These are phyloP conservation scores for Podaxis rugospora DNA, from an alignment of 768 basidiomycete genomes.

Conservation along the genomic window DNA sequence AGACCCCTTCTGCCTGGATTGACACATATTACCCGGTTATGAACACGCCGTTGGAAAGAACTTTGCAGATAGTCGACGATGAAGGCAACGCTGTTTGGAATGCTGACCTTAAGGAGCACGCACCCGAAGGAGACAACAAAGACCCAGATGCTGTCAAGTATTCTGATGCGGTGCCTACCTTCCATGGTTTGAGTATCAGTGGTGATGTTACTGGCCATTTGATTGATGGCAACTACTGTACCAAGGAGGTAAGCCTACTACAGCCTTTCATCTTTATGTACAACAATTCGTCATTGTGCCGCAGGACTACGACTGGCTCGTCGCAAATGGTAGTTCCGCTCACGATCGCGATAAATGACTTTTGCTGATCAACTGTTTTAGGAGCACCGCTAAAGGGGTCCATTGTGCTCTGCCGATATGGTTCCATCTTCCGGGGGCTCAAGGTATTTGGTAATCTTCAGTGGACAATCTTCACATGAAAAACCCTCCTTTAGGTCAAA, in stretches of 20 bases:
- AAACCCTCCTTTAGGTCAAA: slow-evolving; percentile 48
- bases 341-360: not conserved
- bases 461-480: not conserved
- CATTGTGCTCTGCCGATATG: slow-evolving; percentile 76
- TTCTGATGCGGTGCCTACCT: slow-evolving; percentile 65
- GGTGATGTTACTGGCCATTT: slow-evolving; percentile 68
- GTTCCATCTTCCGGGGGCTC: slow-evolving; percentile 74
- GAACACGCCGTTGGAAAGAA: slow-evolving; percentile 71
- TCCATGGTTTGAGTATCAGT: slow-evolving; percentile 77
- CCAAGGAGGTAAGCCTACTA: slow-evolving; percentile 40
- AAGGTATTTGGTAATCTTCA: slow-evolving; percentile 44
- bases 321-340: slow-evolving; percentile 23
- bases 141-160: slow-evolving; percentile 75
- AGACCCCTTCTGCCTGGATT: slow-evolving; percentile 69
- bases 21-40: slow-evolving; percentile 87
- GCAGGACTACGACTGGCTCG: slow-evolving; percentile 49
- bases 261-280: not conserved
- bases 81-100: slow-evolving; percentile 9
- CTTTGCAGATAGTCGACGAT: slow-evolving; percentile 28
- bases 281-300: not conserved
- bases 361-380: slow-evolving; percentile 5
- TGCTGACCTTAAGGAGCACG: slow-evolving; percentile 65
- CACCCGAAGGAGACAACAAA: slow-evolving; percentile 37
- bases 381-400: slow-evolving; percentile 72
- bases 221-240: slow-evolving; percentile 82